Percentiles rank a stretch among this genome's conserved stretches.
phyloP scores from a whole-genome alignment of 805 yeast species.

The Yamadazyma takamatsuzukensis region DNA sequence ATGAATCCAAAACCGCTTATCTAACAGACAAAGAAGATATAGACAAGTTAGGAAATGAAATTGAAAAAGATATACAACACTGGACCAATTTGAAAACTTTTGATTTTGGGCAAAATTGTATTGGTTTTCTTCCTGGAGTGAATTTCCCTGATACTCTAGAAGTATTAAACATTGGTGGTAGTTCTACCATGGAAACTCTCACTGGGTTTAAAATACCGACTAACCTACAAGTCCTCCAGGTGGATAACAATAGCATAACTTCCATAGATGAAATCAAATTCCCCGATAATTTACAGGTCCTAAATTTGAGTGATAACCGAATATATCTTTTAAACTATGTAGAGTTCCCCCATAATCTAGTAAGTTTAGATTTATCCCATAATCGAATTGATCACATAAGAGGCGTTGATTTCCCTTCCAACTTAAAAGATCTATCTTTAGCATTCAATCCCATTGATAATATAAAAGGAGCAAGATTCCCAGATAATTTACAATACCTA shows the following conservation, averaged over 20 bases:
- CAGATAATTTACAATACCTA: constrained; percentile 31
- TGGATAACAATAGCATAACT: constrained; percentile 30
- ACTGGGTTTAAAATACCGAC: constrained; percentile 38
- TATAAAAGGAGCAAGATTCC: constrained; percentile 38
- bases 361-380: constrained; percentile 32
- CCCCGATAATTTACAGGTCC: constrained; percentile 28
- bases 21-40: constrained; percentile 32
- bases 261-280: constrained; percentile 34
- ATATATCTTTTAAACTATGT: constrained; percentile 37
- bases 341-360: constrained; percentile 31
- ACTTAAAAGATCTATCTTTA: constrained; percentile 25
- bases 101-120: constrained; percentile 37
- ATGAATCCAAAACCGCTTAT: constrained; percentile 29
- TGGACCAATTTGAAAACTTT: constrained; percentile 32
- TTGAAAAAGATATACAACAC: constrained; percentile 29
- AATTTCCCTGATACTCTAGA: constrained; percentile 35
- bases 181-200: constrained; percentile 35
- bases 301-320: constrained; percentile 34
- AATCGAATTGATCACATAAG: constrained; percentile 37
- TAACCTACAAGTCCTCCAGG: constrained; percentile 24
- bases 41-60: constrained; percentile 30
- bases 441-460: constrained; percentile 41
- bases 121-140: constrained; percentile 37
- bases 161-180: constrained; percentile 37
- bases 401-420: constrained; percentile 34